Conservation (phyloP, 78 protist species). For the slime mould (Dictyostelium discoideum) region DNA sequence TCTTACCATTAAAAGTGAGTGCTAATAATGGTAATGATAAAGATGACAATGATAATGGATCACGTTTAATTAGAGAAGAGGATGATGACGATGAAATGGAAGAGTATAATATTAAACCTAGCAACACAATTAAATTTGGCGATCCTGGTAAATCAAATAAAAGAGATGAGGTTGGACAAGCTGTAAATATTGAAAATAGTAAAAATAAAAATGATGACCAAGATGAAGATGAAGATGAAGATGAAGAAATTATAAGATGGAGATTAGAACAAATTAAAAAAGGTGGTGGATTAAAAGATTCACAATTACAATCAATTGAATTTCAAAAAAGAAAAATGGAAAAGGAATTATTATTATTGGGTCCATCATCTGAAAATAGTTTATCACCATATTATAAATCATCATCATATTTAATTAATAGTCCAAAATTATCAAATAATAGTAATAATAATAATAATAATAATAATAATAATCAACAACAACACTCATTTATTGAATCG, state of each 20-base stretch:
- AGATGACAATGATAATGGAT: neutral
- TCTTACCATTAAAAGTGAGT: neutral
- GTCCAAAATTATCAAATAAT: neutral
- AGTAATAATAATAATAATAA: neutral
- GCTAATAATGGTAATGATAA: neutral
- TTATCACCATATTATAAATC: neutral
- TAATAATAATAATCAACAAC: neutral
- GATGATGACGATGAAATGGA: slow-evolving; percentile 42
- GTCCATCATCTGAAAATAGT: neutral
- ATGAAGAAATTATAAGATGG: slow-evolving; percentile 53
- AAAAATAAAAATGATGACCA: neutral
- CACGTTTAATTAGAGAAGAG: neutral
- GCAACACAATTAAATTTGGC: slow-evolving; percentile 30
- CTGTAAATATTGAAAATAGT: neutral
- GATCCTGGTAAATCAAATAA: slow-evolving; percentile 24
- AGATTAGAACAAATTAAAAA: slow-evolving; percentile 38
- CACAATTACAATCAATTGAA: neutral
- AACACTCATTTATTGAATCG: neutral
- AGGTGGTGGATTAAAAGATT: slow-evolving; percentile 54
- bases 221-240: slow-evolving; percentile 38
- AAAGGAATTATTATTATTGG: neutral
- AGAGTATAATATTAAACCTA: neutral
- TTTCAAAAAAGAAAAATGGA: slow-evolving; percentile 21
- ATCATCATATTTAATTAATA: neutral
- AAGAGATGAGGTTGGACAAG: neutral